Evolutionary conservation across 1,284 basidiomycete genomes (phyloP).

Genomic region (Microbotryomycetes sp.): DNA sequence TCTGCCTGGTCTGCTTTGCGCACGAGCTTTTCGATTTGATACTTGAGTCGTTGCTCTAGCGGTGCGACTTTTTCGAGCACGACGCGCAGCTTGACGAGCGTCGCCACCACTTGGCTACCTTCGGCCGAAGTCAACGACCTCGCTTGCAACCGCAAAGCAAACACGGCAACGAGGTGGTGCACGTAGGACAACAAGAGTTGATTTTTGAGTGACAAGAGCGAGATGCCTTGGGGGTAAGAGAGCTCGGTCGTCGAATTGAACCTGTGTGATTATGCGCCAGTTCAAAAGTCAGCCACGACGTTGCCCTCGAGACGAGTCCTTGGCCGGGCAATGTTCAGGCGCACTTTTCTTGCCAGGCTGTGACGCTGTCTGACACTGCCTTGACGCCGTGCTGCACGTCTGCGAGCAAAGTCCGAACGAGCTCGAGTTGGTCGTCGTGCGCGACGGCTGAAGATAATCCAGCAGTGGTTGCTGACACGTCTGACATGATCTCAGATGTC

Average conservation of each 20-base stretch:
- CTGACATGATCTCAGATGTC: too few relatives aligned
- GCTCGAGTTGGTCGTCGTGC: not conserved
- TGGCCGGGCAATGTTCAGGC: not conserved
- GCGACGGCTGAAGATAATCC: too few relatives aligned
- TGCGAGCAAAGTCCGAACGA: not conserved
- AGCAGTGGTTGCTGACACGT: too few relatives aligned
- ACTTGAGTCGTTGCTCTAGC: constrained; percentile 78
- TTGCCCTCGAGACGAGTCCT: too few relatives aligned
- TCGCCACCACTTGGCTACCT: constrained; percentile 48
- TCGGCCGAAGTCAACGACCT: constrained; percentile 52
- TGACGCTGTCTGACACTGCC: not conserved
- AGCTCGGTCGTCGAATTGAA: constrained; percentile 16
- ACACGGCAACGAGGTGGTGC: constrained; percentile 72
- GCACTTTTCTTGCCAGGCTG: not conserved
- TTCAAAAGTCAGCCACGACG: not conserved
- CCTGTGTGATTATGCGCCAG: constrained; percentile 7
- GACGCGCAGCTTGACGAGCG: constrained; percentile 62
- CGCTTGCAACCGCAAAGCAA: constrained; percentile 59
- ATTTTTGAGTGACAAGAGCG: constrained; percentile 81
- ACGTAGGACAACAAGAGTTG: constrained; percentile 78
- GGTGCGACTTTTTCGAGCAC: constrained; percentile 70
- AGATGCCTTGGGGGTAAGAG: constrained; percentile 65
- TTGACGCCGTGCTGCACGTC: not conserved
- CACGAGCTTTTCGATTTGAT: constrained; percentile 91
- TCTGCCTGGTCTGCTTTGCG: constrained; percentile 56